Base-by-base conservation (phyloP, 352 stramenopile species). In the Pythium scleroteichum region DNA sequence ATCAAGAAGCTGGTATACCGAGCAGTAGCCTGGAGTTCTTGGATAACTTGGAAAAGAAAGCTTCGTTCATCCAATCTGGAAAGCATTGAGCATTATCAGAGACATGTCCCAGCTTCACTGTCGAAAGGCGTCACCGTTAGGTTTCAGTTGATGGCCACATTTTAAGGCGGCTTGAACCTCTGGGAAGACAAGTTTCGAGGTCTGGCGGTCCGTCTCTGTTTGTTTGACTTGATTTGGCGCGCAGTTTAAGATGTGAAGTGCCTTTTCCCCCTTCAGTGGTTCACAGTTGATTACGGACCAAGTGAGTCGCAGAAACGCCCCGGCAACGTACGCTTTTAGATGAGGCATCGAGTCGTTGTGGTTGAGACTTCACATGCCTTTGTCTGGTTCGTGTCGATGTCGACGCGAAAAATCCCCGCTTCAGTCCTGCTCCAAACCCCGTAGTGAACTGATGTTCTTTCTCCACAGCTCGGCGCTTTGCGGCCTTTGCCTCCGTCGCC, bases 61-160 rank as follows among this genome's bases (percentile, higher is more conserved):
- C 56, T 16, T 76, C 72, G 26, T 88, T 86, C 79, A 91, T 89
- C 84, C 84, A 94, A 19, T 88, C 84, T 91, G 45, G 17, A 5
- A 26, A 22, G 27, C 23, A 19, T 5, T 35, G n/a, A n/a, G n/a
- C n/a, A n/a, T n/a, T n/a, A n/a, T n/a, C n/a, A n/a, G n/a, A n/a
- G n/a, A n/a, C n/a, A n/a, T n/a, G n/a, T n/a, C n/a, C n/a, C n/a
- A n/a, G n/a, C n/a, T 35, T 35, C 29, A 35, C 29, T 35, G n/a
- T n/a, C 10, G 29, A 35, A 35, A 10, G 10, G 5, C 5, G 5
- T 10, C 44, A 93, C 79, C 76, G 60, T 90, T 88, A 2, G 78
- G 69, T 32, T 90, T 72, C 26, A 90, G 68, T 49, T 88, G 71
- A 32, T 79, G 68, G 68, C 88, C 74, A 52, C 69, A 75, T 58